Evolutionary conservation across 768 basidiomycete species (phyloP).

Genomic region (Rhodotorula diobovata): DNA sequence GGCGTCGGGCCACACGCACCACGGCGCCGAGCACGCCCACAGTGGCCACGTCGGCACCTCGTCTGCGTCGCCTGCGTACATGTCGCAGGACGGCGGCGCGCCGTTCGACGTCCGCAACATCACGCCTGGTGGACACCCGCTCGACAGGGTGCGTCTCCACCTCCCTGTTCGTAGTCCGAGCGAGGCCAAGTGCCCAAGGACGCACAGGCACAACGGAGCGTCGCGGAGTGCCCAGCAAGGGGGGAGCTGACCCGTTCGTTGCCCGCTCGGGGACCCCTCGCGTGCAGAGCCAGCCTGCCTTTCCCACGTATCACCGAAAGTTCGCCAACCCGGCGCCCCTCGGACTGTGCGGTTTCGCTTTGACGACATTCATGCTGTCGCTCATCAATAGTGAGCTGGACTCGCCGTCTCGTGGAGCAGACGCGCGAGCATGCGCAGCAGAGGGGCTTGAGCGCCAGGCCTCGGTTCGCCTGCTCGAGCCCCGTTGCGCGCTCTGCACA

Average conservation of each 20-base stretch:
- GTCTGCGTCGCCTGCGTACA: conserved; percentile 13
- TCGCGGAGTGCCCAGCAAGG: too few relatives aligned
- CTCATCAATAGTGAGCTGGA: conserved; percentile 30
- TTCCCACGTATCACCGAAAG: conserved; percentile 43
- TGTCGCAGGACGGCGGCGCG: conserved; percentile 29
- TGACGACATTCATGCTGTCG: conserved; percentile 48
- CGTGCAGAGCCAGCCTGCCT: conserved; percentile 40
- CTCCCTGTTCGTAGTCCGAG: too few relatives aligned
- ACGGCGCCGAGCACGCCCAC: background rate
- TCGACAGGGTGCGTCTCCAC: conserved; percentile 23
- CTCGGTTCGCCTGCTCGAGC: too few relatives aligned
- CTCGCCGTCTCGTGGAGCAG: background rate
- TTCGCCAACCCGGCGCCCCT: conserved; percentile 40
- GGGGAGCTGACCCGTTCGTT: background rate
- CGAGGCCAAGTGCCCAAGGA: background rate
- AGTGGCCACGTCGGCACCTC: background rate
- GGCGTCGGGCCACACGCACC: background rate
- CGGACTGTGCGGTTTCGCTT: conserved; percentile 41
- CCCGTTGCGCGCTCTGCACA: too few relatives aligned
- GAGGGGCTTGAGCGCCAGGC: too few relatives aligned
- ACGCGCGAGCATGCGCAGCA: background rate
- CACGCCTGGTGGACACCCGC: conserved; percentile 30
- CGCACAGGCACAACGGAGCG: too few relatives aligned
- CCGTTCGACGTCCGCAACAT: conserved; percentile 31
- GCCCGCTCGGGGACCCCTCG: too few relatives aligned